These are phyloP conservation scores for Otatea glauca DNA, from an alignment of 176 grass and related monocot species.

Conservation along the genomic window DNA sequence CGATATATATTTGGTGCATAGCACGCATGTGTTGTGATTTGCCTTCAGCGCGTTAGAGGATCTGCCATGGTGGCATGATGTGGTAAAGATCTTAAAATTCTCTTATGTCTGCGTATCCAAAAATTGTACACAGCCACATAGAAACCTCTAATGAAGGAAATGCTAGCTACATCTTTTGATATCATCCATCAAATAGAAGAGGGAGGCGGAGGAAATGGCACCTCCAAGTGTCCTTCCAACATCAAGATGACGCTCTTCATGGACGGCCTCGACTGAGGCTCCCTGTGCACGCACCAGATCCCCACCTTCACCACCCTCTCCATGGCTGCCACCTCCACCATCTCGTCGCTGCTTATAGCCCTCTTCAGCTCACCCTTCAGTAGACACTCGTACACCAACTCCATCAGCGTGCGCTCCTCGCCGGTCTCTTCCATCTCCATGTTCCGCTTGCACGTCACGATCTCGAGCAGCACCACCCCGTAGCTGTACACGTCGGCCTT, in stretches of 20 bases:
- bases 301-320: slow-evolving; percentile 40
- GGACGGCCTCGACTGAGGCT: slow-evolving; percentile 35
- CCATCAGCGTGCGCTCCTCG: slow-evolving; percentile 28
- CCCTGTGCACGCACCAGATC: slow-evolving; percentile 57
- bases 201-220: slow-evolving; percentile 31
- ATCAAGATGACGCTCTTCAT: slow-evolving; percentile 53
- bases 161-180: too few relatives aligned
- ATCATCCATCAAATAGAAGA: neutral
- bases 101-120: too few relatives aligned
- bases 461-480: slow-evolving; percentile 80
- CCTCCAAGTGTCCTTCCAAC: slow-evolving; percentile 41
- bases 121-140: too few relatives aligned
- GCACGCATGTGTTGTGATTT: too few relatives aligned
- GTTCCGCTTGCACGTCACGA: slow-evolving; percentile 46
- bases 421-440: slow-evolving; percentile 49
- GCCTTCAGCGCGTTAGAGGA: too few relatives aligned
- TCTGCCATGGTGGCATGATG: too few relatives aligned
- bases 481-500: slow-evolving; percentile 88
- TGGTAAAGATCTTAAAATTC: too few relatives aligned
- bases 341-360: slow-evolving; percentile 9
- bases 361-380: neutral
- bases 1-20: too few relatives aligned
- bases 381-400: slow-evolving; percentile 40
- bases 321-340: slow-evolving; percentile 4
- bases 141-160: too few relatives aligned